Conservation (phyloP, 2,329 filamentous ascomycete genomes). For the Dactylellina sp. region DNA sequence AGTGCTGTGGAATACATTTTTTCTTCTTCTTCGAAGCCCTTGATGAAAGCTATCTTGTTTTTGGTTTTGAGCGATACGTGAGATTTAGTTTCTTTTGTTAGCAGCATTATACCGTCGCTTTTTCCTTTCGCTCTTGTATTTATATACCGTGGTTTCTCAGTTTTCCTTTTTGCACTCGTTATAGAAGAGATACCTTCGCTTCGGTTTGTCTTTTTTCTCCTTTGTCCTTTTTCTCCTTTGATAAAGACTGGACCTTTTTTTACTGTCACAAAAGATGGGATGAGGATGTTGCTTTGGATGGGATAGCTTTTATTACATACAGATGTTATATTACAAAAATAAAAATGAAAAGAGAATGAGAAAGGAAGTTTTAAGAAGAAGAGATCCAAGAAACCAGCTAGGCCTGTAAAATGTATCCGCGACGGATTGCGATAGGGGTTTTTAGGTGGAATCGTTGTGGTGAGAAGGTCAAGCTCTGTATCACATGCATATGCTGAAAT, state of each 20-base stretch:
- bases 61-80: conserved; percentile 24
- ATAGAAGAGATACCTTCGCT: conserved; percentile 54
- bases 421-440: too few species aligned
- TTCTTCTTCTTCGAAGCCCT: conserved; percentile 32
- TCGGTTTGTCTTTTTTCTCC: conserved; percentile 1
- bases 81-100: background rate
- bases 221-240: background rate
- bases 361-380: too few species aligned
- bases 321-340: too few species aligned
- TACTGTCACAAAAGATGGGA: too few species aligned
- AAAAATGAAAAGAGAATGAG: too few species aligned
- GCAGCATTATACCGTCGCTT: conserved; percentile 4
- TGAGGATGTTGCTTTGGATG: too few species aligned
- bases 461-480: too few species aligned
- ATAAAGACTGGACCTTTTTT: background rate
- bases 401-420: too few species aligned
- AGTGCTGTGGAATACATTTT: conserved; percentile 33
- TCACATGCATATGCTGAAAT: too few species aligned
- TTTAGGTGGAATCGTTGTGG: too few species aligned
- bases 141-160: background rate
- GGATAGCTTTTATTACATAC: too few species aligned
- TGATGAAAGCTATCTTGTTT: conserved; percentile 7
- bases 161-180: conserved; percentile 19
- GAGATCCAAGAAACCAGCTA: too few species aligned
- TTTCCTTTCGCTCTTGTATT: conserved; percentile 2